Conservation (phyloP, 352 stramenopile species). For the Hyaloperonospora arabidopsidis region DNA sequence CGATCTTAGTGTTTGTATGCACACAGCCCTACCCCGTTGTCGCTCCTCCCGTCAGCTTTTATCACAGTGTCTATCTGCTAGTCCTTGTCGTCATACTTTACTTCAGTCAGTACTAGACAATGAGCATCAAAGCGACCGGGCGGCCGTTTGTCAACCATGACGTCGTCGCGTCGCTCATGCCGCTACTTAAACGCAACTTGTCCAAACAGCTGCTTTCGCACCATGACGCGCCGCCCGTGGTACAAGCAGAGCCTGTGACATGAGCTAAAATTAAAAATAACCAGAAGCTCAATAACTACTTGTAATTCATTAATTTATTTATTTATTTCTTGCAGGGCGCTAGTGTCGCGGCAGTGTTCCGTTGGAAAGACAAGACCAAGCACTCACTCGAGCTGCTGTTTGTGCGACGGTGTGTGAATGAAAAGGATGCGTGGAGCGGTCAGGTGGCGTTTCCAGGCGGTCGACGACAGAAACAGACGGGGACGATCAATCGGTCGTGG, state of each 20-base stretch:
- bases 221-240: constrained; percentile 26
- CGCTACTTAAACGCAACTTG: constrained; percentile 51
- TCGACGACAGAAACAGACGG: constrained; percentile 51
- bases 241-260: constrained; percentile 11
- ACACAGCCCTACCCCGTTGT: constrained; percentile 4
- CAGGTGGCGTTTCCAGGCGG: constrained; percentile 78
- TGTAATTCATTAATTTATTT: background rate
- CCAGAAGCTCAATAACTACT: too few species aligned
- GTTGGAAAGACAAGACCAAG: constrained; percentile 62
- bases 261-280: too few species aligned
- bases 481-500: constrained; percentile 16
- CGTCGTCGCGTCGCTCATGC: constrained; percentile 38
- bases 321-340: constrained; percentile 31
- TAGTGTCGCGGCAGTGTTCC: constrained; percentile 74
- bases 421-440: constrained; percentile 73
- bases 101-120: background rate
- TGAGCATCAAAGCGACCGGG: constrained; percentile 9
- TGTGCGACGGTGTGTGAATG: constrained; percentile 64
- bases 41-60: background rate
- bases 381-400: constrained; percentile 65
- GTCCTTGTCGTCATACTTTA: too few species aligned
- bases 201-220: constrained; percentile 27
- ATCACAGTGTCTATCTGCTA: too few species aligned
- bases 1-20: constrained; percentile 8
- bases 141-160: constrained; percentile 36